Percentiles rank a stretch among this genome's conserved stretches.
Evolutionary conservation across 2,329 filamentous ascomycete species (phyloP).

Genomic region (Ophiostoma sp.): DNA sequence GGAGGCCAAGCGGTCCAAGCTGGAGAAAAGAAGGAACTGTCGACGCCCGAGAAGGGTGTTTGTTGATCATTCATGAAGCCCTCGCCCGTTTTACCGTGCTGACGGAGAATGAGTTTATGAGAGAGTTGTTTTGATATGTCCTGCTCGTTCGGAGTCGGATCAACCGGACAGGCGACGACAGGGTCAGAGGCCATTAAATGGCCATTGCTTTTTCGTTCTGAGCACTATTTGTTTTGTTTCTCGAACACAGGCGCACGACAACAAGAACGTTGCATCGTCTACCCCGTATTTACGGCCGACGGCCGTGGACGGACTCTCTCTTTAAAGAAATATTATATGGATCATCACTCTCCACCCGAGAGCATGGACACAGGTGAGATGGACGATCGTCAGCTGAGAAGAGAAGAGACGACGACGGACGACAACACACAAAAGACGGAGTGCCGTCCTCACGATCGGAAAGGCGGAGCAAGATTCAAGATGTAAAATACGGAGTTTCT

Average conservation of each 20-base stretch:
- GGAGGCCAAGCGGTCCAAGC: slow-evolving; percentile 4
- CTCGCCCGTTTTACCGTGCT: background rate
- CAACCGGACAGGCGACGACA: background rate
- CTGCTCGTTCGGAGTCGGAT: background rate
- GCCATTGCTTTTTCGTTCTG: background rate
- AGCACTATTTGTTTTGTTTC: background rate
- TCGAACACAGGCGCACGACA: too few relatives aligned
- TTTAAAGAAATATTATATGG: background rate
- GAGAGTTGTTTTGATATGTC: too few relatives aligned
- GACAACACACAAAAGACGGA: background rate
- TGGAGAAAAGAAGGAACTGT: background rate
- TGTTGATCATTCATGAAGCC: background rate
- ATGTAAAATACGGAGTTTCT: background rate
- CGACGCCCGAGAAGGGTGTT: background rate
- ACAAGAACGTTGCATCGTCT: background rate
- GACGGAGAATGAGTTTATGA: background rate
- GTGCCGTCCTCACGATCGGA: background rate
- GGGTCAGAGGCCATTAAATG: background rate
- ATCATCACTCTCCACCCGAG: background rate
- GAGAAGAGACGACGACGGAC: background rate
- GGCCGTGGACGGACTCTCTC: background rate
- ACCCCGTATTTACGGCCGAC: background rate
- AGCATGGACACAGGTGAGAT: background rate
- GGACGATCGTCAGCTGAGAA: background rate
- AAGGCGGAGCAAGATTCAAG: background rate